Evolutionary conservation across 495 filamentous ascomycete species (phyloP), one percentile per base, ranked within the genome.

Genomic region (Lasiosphaeriaceae sp.): DNA sequence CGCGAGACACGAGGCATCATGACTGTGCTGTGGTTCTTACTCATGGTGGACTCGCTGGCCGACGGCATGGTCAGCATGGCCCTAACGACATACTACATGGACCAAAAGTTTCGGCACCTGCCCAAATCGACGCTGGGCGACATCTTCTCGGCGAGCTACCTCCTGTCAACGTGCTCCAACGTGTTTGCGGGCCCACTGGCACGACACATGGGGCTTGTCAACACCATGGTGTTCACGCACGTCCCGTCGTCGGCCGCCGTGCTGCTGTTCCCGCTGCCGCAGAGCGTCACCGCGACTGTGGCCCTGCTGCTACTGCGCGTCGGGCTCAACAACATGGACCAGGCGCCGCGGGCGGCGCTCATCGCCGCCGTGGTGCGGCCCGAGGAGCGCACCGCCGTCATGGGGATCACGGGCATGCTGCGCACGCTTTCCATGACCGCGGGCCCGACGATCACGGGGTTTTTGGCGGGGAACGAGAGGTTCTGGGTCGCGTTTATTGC

Each of bases 341-440:
- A 88, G 61, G 89, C 86, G 0, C 91, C 91, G 0, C 83, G 90
- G 1, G 82, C 88, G 2, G 90, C 91, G 0, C 91, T 96, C 68
- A 80, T 96, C 11, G 86, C 90, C 1, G 82, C 86, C 0, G 85
- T 86, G 0, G 81, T 94, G 5, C 77, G 83, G 24, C 83, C 87
- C 0, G 82, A 83, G 53, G 90, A 94, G 67, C 79, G 90, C 6
- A 96, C 91, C 0, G 89, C 89, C 0, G 87, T 92, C 29, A 86
- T 92, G 86, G 86, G 87, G 3, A 75, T 86, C 1, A 81, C 89
- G 4, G 85, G 87, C 61, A 84, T 90, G 14, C 75, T 89, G 47
- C 84, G 88, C 63, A 89, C 87, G 0, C 74, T 81, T 7, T 72
- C 80, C 12, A 77, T 85, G 65, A 84, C 81, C 59, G 69, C 80